These are phyloP conservation scores for Pichia nakasei DNA, from an alignment of 805 yeast species.

Conservation along the genomic window DNA sequence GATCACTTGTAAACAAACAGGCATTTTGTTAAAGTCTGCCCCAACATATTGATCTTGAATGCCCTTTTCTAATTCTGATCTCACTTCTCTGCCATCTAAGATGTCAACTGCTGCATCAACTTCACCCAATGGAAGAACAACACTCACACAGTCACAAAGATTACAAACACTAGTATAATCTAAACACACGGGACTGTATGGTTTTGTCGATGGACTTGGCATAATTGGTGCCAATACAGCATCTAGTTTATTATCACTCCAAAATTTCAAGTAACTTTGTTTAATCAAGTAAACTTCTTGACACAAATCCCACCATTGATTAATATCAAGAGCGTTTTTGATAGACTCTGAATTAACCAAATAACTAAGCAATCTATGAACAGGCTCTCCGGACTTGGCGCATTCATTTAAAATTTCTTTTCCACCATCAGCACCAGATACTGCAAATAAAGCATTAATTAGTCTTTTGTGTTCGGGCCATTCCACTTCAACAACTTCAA, in stretches of 20 bases:
- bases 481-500: conserved; percentile 42
- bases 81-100: conserved; percentile 21
- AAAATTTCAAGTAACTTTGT: conserved; percentile 28
- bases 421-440: conserved; percentile 40
- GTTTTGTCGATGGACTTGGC: conserved; percentile 28
- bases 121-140: conserved; percentile 48
- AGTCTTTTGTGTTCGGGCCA: conserved; percentile 30
- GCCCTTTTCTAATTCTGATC: conserved; percentile 35
- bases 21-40: conserved; percentile 46
- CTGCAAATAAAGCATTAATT: conserved; percentile 17
- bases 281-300: conserved; percentile 25
- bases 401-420: conserved; percentile 15
- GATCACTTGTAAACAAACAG: conserved; percentile 58
- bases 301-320: conserved; percentile 35
- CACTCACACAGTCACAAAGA: conserved; percentile 40
- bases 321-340: conserved; percentile 8
- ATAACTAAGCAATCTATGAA: conserved; percentile 12
- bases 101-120: conserved; percentile 38
- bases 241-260: conserved; percentile 30
- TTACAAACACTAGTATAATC: conserved; percentile 47
- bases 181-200: conserved; percentile 16
- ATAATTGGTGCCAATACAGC: conserved; percentile 37
- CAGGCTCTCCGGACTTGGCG: conserved; percentile 20
- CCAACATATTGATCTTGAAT: conserved; percentile 38
- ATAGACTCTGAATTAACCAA: conserved; percentile 7